Evolutionary conservation across 139 green algal genomes (phyloP).

Genomic region (Coccomyxa sp.): DNA sequence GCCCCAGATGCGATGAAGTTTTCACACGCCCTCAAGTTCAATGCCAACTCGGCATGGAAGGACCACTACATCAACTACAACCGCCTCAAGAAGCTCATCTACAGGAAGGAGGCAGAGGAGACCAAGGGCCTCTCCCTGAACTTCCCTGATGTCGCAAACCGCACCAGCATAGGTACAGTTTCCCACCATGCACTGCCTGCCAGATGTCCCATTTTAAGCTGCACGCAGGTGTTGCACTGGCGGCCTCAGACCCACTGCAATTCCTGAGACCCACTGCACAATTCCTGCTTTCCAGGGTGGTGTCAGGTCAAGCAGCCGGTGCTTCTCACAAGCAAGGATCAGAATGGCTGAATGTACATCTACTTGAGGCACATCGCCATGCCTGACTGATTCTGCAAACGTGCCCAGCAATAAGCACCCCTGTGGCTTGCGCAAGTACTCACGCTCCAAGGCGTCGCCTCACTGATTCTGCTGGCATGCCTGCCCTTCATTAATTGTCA

Average conservation of each 20-base stretch:
- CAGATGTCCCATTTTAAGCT: too few species aligned
- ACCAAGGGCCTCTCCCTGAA: not conserved
- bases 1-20: constrained; percentile 38
- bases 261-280: not conserved
- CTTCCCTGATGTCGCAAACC: not conserved
- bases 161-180: not conserved
- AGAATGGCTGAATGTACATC: too few species aligned
- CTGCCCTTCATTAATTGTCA: not conserved
- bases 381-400: too few species aligned
- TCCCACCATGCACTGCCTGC: too few species aligned
- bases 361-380: too few species aligned
- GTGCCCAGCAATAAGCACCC: too few species aligned
- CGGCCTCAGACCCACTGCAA: not conserved
- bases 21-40: constrained; percentile 59
- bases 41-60: constrained; percentile 54
- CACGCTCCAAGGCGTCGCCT: too few species aligned
- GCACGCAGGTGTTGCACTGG: too few species aligned
- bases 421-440: too few species aligned
- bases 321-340: too few species aligned
- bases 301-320: too few species aligned
- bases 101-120: constrained; percentile 10
- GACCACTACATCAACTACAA: constrained; percentile 63
- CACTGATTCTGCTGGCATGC: too few species aligned
- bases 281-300: not conserved
- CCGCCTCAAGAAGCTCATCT: constrained; percentile 61